phyloP scores from a whole-genome alignment of 306 rosid genomes.

The Mimosa bimucronata region DNA sequence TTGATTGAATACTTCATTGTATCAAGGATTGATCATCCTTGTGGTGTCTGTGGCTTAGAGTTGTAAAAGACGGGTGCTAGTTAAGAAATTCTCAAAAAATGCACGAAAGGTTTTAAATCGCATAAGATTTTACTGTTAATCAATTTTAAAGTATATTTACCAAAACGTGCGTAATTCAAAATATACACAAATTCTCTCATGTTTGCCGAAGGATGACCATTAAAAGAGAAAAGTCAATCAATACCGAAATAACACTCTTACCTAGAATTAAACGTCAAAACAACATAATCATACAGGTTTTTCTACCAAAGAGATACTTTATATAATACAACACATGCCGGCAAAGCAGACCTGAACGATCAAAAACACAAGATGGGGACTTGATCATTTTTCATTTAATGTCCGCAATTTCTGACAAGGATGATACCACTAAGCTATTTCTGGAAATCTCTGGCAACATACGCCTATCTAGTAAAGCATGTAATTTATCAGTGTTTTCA shows the following conservation, averaged over 20 bases:
- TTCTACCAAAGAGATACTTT: neutral
- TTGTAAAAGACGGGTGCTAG: no score
- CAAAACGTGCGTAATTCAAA: no score
- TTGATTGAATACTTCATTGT: no score
- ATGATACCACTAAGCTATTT: conserved; percentile 35
- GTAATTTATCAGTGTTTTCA: conserved; percentile 48
- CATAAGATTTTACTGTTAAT: no score
- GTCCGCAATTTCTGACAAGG: conserved; percentile 40
- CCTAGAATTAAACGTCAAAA: neutral
- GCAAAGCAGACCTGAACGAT: neutral
- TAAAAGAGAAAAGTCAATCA: neutral
- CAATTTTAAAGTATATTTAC: no score
- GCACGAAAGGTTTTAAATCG: no score
- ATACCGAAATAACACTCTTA: neutral
- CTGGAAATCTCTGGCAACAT: conserved; percentile 46
- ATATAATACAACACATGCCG: neutral
- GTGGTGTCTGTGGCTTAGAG: no score
- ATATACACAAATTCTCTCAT: no score
- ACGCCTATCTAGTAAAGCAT: conserved; percentile 37
- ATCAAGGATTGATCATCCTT: no score
- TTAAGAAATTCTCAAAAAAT: no score
- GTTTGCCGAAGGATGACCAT: no score
- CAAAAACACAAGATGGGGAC: conserved; percentile 1
- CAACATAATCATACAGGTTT: neutral
- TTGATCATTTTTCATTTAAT: conserved; percentile 36